Evolutionary conservation across 192 early-diverging fungal genomes (phyloP), one percentile per base, ranked within the genome.

Genomic region (Chytriomyces hyalinus): DNA sequence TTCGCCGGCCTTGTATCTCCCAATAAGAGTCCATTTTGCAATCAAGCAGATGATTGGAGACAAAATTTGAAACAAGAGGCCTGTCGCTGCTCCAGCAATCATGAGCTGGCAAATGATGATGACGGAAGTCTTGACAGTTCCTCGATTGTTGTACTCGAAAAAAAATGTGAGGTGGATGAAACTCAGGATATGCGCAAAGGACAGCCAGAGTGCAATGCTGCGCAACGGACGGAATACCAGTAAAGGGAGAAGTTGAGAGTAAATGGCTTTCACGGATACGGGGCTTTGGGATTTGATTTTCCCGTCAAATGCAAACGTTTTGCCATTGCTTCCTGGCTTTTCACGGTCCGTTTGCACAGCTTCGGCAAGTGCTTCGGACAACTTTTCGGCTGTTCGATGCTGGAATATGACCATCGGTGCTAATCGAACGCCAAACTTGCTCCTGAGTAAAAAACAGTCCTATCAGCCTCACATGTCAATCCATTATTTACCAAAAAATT

Each of bases 11-110:
- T 74, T 67, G 67, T 86, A 86, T 28, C 76, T 67, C 50, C 85
- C 85, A 57, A 86, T 80, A 10, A 86, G 77, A n/a, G 70, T 43
- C 85, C 85, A 86, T 60, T 86, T 86, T 53, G 69, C n/a, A 28
- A 68, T 48, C 46, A 86, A 80, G 10, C 67, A 80, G 61, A 85
- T 48, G 61, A 86, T 70, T 1, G 84, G 84, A 43, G 67, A 61
- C 5, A 79, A 36, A 7, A 84, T 49, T 26, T 63, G 60, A 53
- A 73, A 9, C 28, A 43, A 22, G 60, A 72, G 13, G 70, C 67
- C 44, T 70, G 48, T 46, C 6, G 49, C 24, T 11, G 48, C 69
- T 43, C 65, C 47, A 8, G 68, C 72, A 11, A 74, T 6, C 6
- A 80, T 15, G 70, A 78, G 74, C 28, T 76, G 57, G 63, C 11